Evolutionary conservation across 23 red algal species (phyloP).

Genomic region (Cyanidioschyzon merolae): DNA sequence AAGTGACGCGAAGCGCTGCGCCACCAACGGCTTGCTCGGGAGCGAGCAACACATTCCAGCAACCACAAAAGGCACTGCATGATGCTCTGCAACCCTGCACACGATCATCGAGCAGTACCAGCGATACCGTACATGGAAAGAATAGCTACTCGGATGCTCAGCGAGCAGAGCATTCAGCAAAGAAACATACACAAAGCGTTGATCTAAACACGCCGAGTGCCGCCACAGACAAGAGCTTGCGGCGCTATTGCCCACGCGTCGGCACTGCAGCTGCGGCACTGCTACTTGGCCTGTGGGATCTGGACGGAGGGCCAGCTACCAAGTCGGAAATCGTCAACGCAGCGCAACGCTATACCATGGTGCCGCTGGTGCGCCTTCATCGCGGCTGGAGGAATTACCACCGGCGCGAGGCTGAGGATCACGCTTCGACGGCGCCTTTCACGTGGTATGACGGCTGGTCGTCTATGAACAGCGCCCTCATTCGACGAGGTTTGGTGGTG

Average conservation of each 20-base stretch:
- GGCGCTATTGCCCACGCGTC: background rate
- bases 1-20: background rate
- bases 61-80: background rate
- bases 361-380: constrained; percentile 1
- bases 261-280: background rate
- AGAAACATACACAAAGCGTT: background rate
- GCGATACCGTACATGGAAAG: background rate
- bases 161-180: no score
- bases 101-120: background rate
- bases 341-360: constrained; percentile 11
- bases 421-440: background rate
- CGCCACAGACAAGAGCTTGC: background rate
- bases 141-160: no score
- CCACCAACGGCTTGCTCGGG: no score
- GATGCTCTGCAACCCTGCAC: background rate
- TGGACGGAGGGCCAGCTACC: constrained; percentile 1
- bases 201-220: background rate
- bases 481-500: background rate
- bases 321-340: background rate
- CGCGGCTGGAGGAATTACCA: background rate
- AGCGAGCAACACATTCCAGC: no score
- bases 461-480: constrained; percentile 5
- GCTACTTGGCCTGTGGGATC: background rate
- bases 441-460: constrained; percentile 13
- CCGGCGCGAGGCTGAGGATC: background rate